Conservation (phyloP, 2,329 filamentous ascomycete species). For the Daldinia eschscholtzii region DNA sequence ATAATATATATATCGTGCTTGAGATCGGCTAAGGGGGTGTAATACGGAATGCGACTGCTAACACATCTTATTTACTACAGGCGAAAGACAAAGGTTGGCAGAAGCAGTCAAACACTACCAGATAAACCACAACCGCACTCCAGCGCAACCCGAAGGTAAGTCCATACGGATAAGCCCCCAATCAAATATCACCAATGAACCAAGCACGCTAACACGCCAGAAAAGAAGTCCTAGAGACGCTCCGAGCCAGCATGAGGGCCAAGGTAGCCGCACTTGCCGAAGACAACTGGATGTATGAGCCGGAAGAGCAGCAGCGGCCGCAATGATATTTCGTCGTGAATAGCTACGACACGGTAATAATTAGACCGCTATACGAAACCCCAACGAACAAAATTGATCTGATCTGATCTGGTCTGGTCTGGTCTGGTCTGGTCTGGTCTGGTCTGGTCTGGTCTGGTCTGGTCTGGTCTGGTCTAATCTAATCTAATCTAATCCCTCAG, state of each 20-base stretch:
- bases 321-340: conserved; percentile 47
- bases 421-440: background rate
- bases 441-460: conserved; percentile 59
- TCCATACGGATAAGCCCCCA: background rate
- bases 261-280: conserved; percentile 81
- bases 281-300: conserved; percentile 93
- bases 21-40: background rate
- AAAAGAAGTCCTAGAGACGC: conserved; percentile 74
- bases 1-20: no score
- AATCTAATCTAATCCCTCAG: conserved; percentile 70
- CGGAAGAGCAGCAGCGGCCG: conserved; percentile 63
- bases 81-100: conserved; percentile 70
- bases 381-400: background rate
- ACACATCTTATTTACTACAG: conserved; percentile 53
- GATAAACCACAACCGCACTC: conserved; percentile 65
- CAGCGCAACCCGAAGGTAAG: conserved; percentile 75
- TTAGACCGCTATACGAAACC: conserved; percentile 1
- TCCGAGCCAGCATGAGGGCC: conserved; percentile 76
- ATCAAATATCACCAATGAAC: background rate
- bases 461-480: background rate
- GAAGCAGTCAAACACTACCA: conserved; percentile 73
- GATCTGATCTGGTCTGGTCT: background rate
- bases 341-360: conserved; percentile 10
- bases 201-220: conserved; percentile 34
- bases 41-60: conserved; percentile 32